Evolutionary conservation across 208 protist species (phyloP).

Genomic region (Trypanosoma lewisi): DNA sequence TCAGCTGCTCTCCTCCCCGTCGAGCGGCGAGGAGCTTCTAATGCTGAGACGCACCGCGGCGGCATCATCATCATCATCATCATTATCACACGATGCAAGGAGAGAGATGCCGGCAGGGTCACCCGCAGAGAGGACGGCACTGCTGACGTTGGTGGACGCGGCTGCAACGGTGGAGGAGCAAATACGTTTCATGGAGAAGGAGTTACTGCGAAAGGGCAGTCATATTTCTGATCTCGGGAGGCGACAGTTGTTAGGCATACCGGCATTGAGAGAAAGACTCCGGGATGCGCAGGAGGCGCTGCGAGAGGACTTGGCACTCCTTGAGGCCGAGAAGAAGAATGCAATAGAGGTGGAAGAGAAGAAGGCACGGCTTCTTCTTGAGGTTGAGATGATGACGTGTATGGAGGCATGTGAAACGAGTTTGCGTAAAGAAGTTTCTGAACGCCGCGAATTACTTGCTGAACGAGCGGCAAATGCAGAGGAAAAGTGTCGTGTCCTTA

Average conservation of each 20-base stretch:
- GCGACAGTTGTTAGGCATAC: not conserved
- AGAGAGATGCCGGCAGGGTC: not conserved
- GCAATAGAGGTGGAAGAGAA: slow-evolving; percentile 2
- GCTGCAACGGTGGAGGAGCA: not conserved
- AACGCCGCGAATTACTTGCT: not conserved
- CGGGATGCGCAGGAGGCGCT: not conserved
- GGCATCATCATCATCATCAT: not conserved
- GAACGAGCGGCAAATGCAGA: not conserved
- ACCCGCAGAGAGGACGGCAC: not conserved
- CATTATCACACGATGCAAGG: no score
- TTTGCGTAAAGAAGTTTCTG: not conserved
- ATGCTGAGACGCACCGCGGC: not conserved
- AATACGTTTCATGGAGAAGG: slow-evolving; percentile 10
- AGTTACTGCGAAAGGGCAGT: not conserved
- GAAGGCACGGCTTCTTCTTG: not conserved
- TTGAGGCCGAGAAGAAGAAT: not conserved
- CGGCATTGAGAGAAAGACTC: not conserved
- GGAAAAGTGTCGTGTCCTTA: not conserved
- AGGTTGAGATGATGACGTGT: slow-evolving; percentile 4
- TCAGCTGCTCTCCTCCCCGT: not conserved
- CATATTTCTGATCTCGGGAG: not conserved
- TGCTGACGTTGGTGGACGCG: not conserved
- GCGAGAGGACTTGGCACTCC: not conserved
- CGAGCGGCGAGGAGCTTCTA: slow-evolving; percentile 4
- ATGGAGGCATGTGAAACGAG: not conserved